Evolutionary conservation across 23 red algal genomes (phyloP).

Genomic region (Pyropia haitanensis): DNA sequence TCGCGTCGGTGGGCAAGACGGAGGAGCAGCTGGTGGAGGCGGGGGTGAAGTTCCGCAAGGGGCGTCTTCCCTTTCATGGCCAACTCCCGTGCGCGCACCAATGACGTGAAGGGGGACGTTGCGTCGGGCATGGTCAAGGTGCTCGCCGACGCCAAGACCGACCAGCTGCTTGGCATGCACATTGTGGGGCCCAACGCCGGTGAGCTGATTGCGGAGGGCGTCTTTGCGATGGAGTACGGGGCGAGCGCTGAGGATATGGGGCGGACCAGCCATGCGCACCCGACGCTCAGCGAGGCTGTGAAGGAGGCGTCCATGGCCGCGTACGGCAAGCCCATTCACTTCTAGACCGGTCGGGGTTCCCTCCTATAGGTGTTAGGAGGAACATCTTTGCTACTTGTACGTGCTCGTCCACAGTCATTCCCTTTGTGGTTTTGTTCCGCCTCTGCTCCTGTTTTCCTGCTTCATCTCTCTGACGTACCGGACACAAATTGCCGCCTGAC

Average conservation of each 20-base stretch:
- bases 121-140: conserved; percentile 94
- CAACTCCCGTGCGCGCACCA: conserved; percentile 90
- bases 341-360: conserved; percentile 12
- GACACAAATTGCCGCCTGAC: too few relatives aligned
- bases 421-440: too few relatives aligned
- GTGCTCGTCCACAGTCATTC: too few relatives aligned
- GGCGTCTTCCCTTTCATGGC: conserved; percentile 97
- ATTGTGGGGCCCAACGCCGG: conserved; percentile 91
- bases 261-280: conserved; percentile 96
- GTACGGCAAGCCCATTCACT: conserved; percentile 90
- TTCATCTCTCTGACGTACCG: too few relatives aligned
- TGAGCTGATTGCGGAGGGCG: conserved; percentile 95
- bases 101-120: conserved; percentile 90
- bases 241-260: conserved; percentile 91
- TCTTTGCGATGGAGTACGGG: conserved; percentile 94
- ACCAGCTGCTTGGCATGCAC: conserved; percentile 90
- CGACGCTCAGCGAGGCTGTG: conserved; percentile 85
- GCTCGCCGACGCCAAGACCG: conserved; percentile 87
- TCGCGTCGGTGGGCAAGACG: conserved; percentile 97
- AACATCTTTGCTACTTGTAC: too few relatives aligned
- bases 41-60: conserved; percentile 80
- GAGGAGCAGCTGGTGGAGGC: conserved; percentile 92
- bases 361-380: too few relatives aligned
- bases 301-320: conserved; percentile 95
- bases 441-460: too few relatives aligned